Evolutionary conservation across 2,329 filamentous ascomycete species (phyloP), one percentile per base, ranked within the genome.

Genomic region (Lecanosticta acicola): DNA sequence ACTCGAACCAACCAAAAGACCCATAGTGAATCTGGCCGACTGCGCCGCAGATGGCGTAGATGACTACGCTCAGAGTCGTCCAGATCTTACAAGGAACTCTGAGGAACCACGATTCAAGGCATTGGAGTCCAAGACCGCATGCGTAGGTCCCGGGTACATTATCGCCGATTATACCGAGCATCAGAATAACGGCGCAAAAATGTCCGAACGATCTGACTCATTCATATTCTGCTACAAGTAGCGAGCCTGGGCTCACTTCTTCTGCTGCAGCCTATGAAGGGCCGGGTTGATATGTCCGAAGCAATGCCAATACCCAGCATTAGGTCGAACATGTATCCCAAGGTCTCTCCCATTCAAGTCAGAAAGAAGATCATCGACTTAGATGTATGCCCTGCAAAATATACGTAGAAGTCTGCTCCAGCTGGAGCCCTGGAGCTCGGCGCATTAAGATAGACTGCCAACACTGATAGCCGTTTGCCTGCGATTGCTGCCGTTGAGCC

Each of bases 131-230:
- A 52, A 73, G 63, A 2, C 68, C 66, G 51, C 69, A 70, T 3
- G 69, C 69, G 55, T 73, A 74, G 1, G 68, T 66, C 2, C 67
- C 66, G 1, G 70, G 70, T 2, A 66, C 66, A 46, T 71, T 72
- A 55, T 71, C 73, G 3, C 68, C 65, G 33, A 73, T 62, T 41
- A 69, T 59, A 3, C 67, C 65, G 4, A 73, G 59, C 13, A 68
- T 66, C 44, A 71, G 61, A 43, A 72, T 60, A 45, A 70, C 66
- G 9, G 65, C 65, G 43, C 69, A 71, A 52, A 72, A 67, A 33
- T 66, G 65, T 10, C 70, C 70, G 49, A 72, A 71, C 2, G 55
- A 61, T 10, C 69, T 68, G 3, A 72, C 59, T 13, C 60, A 58
- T 44, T 58, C 60, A 54, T 67, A 72, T 4, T 56, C 65, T 11